Evolutionary conservation across 2,329 filamentous ascomycete species (phyloP).

Genomic region (Elsinoe batatas): DNA sequence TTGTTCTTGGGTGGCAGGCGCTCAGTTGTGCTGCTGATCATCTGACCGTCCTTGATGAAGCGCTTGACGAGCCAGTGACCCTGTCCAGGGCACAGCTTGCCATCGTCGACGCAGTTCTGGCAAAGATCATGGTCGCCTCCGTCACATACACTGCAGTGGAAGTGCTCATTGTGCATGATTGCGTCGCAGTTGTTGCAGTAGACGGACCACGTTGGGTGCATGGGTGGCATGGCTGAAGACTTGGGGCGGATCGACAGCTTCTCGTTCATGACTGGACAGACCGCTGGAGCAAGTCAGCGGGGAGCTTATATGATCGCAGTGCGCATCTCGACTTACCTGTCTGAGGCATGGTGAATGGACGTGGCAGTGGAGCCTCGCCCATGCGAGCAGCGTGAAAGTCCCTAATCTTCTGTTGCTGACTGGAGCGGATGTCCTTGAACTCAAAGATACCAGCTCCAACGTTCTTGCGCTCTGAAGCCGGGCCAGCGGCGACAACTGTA

Average conservation of each 20-base stretch:
- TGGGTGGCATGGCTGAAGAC: slow-evolving; percentile 18
- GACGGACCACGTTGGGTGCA: slow-evolving; percentile 56
- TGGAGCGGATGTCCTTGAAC: slow-evolving; percentile 27
- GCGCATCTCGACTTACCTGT: slow-evolving; percentile 9
- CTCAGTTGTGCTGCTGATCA: slow-evolving; percentile 80
- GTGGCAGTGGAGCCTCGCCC: slow-evolving; percentile 34
- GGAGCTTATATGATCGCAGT: not conserved
- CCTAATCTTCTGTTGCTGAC: slow-evolving; percentile 18
- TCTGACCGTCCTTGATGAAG: slow-evolving; percentile 63
- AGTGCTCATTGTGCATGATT: slow-evolving; percentile 72
- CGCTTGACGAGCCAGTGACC: slow-evolving; percentile 95
- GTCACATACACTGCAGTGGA: slow-evolving; percentile 89
- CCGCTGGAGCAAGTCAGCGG: slow-evolving; percentile 18
- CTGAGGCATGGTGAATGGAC: slow-evolving; percentile 27
- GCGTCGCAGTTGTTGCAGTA: slow-evolving; percentile 87
- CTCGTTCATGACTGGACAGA: not conserved
- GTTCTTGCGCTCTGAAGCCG: slow-evolving; percentile 19
- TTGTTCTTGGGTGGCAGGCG: slow-evolving; percentile 58
- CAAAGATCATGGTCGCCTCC: slow-evolving; percentile 93
- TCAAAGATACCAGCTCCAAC: slow-evolving; percentile 30
- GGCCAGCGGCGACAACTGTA: slow-evolving; percentile 22
- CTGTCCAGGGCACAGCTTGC: slow-evolving; percentile 65
- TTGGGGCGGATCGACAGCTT: not conserved
- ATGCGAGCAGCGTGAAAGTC: slow-evolving; percentile 15
- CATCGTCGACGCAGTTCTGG: slow-evolving; percentile 62